A percentile compares a stretch with the other conserved stretches of the same genome.
Conservation (phyloP, 1,284 basidiomycete species). For the Irpex sp. region DNA sequence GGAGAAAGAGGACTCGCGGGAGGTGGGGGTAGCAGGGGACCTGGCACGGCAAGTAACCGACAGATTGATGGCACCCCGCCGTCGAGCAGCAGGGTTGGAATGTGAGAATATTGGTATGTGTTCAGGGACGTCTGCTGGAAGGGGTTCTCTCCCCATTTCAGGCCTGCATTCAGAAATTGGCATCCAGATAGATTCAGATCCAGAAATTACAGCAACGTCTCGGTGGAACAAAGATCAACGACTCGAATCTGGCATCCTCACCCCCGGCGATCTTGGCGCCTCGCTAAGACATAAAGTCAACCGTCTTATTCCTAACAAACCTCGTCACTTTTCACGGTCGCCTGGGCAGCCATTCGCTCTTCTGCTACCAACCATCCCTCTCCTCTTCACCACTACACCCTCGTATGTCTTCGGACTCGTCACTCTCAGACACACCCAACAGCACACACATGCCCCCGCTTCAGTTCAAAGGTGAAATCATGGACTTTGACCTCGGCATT, state of each 20-base stretch:
- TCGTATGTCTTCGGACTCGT: slow-evolving; percentile 31
- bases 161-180: neutral
- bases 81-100: neutral
- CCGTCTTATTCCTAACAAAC: slow-evolving; percentile 16
- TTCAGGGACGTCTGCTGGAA: neutral
- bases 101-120: neutral
- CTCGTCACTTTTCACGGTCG: slow-evolving; percentile 10
- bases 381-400: neutral
- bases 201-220: neutral
- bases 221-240: slow-evolving; percentile 2
- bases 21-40: neutral
- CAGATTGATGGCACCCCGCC: neutral
- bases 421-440: slow-evolving; percentile 16
- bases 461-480: slow-evolving; percentile 61
- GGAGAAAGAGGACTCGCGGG: neutral
- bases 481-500: slow-evolving; percentile 65
- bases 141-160: neutral
- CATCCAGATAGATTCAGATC: neutral
- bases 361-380: neutral
- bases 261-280: slow-evolving; percentile 15
- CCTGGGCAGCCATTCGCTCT: neutral
- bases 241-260: neutral
- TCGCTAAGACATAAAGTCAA: slow-evolving; percentile 24
- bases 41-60: neutral
- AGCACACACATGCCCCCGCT: slow-evolving; percentile 26